These are phyloP conservation scores for Sugiyamaella pinicola DNA, from an alignment of 1,139 yeast species.

Conservation along the genomic window DNA sequence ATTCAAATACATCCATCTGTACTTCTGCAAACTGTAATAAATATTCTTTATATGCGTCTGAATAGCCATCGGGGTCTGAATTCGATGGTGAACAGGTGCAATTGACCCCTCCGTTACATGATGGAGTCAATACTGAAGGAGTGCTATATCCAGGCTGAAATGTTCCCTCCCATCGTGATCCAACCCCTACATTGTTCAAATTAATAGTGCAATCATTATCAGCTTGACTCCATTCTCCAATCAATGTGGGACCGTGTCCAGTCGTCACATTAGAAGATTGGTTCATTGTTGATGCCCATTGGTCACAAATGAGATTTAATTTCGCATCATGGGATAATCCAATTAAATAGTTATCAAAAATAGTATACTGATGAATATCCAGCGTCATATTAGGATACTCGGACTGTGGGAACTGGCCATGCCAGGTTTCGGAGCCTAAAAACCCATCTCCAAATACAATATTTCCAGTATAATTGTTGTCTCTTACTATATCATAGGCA, in stretches of 20 bases:
- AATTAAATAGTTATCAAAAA: slow-evolving; percentile 57
- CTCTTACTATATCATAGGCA: slow-evolving; percentile 40
- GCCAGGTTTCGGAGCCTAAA: slow-evolving; percentile 40
- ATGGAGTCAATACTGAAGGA: slow-evolving; percentile 33
- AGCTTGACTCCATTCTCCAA: slow-evolving; percentile 92
- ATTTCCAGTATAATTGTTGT: slow-evolving; percentile 34
- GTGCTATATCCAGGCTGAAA: slow-evolving; percentile 33
- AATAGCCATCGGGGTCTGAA: slow-evolving; percentile 35
- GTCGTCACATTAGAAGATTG: slow-evolving; percentile 54
- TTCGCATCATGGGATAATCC: slow-evolving; percentile 59
- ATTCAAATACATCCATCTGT: slow-evolving; percentile 42
- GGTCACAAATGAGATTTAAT: slow-evolving; percentile 43
- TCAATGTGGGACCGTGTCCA: slow-evolving; percentile 62
- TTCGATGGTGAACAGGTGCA: slow-evolving; percentile 40
- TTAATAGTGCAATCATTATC: slow-evolving; percentile 88
- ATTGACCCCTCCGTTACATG: slow-evolving; percentile 35
- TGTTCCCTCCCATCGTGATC: slow-evolving; percentile 75
- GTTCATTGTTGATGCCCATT: slow-evolving; percentile 52
- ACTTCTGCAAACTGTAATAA: slow-evolving; percentile 40
- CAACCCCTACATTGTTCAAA: slow-evolving; percentile 87
- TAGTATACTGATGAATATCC: slow-evolving; percentile 62
- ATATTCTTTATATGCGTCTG: slow-evolving; percentile 36
- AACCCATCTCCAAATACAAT: slow-evolving; percentile 44
- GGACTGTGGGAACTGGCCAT: slow-evolving; percentile 36
- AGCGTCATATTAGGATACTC: slow-evolving; percentile 73